phyloP scores from a whole-genome alignment of 2,329 filamentous ascomycete genomes.

The Colletotrichum tanaceti region DNA sequence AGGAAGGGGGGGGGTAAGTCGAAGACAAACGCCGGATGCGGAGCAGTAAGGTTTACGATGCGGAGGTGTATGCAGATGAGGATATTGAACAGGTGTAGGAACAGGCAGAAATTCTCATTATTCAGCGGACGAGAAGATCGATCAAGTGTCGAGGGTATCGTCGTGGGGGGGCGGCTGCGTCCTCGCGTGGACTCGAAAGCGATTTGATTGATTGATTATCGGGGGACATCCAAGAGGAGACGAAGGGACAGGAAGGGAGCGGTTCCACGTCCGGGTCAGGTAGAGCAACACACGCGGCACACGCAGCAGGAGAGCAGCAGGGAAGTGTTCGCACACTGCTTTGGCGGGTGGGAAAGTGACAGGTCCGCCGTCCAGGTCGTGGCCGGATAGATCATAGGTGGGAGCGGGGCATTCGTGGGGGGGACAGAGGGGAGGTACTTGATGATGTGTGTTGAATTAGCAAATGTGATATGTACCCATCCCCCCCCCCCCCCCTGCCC shows the following conservation, averaged over 20 bases:
- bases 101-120: constrained; percentile 28
- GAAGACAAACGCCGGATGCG: not conserved
- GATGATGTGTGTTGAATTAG: not conserved
- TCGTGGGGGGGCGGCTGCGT: constrained; percentile 14
- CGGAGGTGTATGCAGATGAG: constrained; percentile 15
- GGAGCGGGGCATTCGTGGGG: not conserved
- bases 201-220: constrained; percentile 8
- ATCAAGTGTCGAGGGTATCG: constrained; percentile 29
- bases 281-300: not conserved
- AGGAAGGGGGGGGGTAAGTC: not conserved
- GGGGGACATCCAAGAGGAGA: constrained; percentile 22
- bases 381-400: not conserved
- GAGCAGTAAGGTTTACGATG: constrained; percentile 15
- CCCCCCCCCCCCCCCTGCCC: no score
- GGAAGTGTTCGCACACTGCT: not conserved
- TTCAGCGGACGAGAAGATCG: constrained; percentile 2
- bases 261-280: constrained; percentile 17
- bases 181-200: constrained; percentile 34
- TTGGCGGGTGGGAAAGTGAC: constrained; percentile 3
- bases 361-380: not conserved
- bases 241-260: constrained; percentile 17
- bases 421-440: not conserved
- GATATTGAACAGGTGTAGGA: constrained; percentile 17
- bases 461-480: not conserved
- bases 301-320: not conserved